These are phyloP conservation scores for Graphilbum sp. DNA, from an alignment of 2,329 filamentous ascomycete genomes.

Conservation along the genomic window DNA sequence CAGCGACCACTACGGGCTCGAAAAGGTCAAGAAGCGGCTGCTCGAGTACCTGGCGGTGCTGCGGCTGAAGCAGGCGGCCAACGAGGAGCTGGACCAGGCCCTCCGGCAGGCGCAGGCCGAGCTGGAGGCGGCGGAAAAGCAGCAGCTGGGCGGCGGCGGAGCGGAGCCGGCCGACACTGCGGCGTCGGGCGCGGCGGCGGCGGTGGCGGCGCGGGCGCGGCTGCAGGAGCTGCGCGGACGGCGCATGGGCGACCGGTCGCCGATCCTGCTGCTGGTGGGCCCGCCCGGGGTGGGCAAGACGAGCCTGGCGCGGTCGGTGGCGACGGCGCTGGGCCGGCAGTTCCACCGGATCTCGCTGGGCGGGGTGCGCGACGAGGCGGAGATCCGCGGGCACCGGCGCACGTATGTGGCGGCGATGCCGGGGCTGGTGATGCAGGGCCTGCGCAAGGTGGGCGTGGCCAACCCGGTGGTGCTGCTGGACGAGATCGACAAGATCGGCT, in stretches of 20 bases:
- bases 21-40: slow-evolving; percentile 92
- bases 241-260: slow-evolving; percentile 84
- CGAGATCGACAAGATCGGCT: slow-evolving; percentile 94
- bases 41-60: slow-evolving; percentile 95
- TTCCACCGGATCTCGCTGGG: slow-evolving; percentile 96
- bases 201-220: not conserved
- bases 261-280: slow-evolving; percentile 82
- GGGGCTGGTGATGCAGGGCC: slow-evolving; percentile 77
- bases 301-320: slow-evolving; percentile 82
- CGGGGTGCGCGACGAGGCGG: slow-evolving; percentile 88
- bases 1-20: slow-evolving; percentile 88
- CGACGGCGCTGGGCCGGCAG: slow-evolving; percentile 78
- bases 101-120: slow-evolving; percentile 52
- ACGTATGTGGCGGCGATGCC: slow-evolving; percentile 99
- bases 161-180: slow-evolving; percentile 48
- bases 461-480: slow-evolving; percentile 94
- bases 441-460: slow-evolving; percentile 88
- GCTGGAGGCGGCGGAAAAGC: slow-evolving; percentile 25
- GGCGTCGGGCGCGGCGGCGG: not conserved
- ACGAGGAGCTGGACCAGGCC: slow-evolving; percentile 65
- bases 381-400: slow-evolving; percentile 84
- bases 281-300: slow-evolving; percentile 95
- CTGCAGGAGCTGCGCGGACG: slow-evolving; percentile 63
- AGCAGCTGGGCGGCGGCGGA: slow-evolving; percentile 21
- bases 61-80: slow-evolving; percentile 81